phyloP scores from a whole-genome alignment of 495 filamentous ascomycete genomes.

The Pyronema domesticum region DNA sequence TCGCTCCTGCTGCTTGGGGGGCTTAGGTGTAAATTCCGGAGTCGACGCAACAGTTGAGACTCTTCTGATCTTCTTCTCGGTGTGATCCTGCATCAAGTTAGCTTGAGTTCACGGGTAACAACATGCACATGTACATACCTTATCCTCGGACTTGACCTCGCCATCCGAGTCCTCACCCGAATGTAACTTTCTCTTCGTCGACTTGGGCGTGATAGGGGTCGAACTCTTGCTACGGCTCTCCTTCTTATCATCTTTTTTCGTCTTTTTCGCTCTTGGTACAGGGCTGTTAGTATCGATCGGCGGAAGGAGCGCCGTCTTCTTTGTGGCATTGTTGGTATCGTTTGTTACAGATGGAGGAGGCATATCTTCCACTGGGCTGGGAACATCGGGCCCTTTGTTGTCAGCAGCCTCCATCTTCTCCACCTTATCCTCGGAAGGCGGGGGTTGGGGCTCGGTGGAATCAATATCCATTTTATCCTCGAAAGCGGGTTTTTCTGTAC shows the following conservation, averaged over 20 bases:
- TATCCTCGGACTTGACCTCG: conserved; percentile 17
- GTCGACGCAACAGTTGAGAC: conserved; percentile 5
- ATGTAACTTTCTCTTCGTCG: conserved; percentile 11
- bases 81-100: background rate
- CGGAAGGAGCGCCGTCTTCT: background rate
- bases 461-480: conserved; percentile 23
- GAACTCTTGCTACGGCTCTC: conserved; percentile 5
- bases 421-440: background rate
- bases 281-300: background rate
- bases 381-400: conserved; percentile 13
- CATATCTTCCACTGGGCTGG: conserved; percentile 12
- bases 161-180: conserved; percentile 18
- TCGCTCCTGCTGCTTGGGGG: background rate
- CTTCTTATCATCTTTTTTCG: background rate
- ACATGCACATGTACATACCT: background rate
- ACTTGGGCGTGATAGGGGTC: conserved; percentile 7
- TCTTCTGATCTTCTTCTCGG: conserved; percentile 15
- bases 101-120: background rate
- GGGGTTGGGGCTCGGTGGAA: conserved; percentile 2
- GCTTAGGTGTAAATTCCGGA: background rate
- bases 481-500: conserved; percentile 11
- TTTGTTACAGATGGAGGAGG: conserved; percentile 13
- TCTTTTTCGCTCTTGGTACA: background rate
- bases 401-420: conserved; percentile 8
- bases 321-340: background rate